Evolutionary conservation across 768 basidiomycete species (phyloP), one percentile per base, ranked within the genome.

Genomic region (Boletus patriciae): DNA sequence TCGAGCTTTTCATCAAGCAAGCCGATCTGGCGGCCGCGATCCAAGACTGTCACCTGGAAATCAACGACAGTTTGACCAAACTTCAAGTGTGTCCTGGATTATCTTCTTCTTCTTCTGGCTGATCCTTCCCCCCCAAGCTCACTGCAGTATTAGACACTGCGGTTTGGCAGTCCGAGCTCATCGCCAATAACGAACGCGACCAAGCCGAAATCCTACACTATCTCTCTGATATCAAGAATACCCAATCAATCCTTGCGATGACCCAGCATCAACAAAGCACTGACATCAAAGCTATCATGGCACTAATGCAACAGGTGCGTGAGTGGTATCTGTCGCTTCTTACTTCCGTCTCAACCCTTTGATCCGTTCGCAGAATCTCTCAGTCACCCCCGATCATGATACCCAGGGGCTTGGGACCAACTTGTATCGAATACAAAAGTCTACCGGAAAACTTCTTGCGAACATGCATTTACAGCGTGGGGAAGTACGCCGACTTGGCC

Each of bases 401-500:
- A 79, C 80, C 59, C 70, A 66, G 9, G 81, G 80, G 0, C 67
- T 85, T 9, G 77, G 76, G 18, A 74, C 66, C 36, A 83, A 83
- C 54, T 64, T 85, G 29, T 84, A 80, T 58, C 69, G 76, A 21
- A 65, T 84, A n/a, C 81, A 83, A 57, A 68, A 72, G 19, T 64
- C 72, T n/a, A 77, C 79, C 15, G 73, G 75, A 1, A 71, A 74
- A 48, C 70, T 85, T 23, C 73, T 83, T 47, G 81, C 81, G 0
- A 74, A 82, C 31, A 74, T 80, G 56, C 70, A 83, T 57, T 74
- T 85, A 33, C 70, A 74, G 50, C 75, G 77, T 6, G 82, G 82
- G 6, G 84, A 85, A 67, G 83, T 83, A 12, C 69, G 69, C 18
- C 74, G 80, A 54, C 68, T 80, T 31, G 78, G 80, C 16, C 69